These are phyloP conservation scores for Globisporangium mamillatum DNA, from an alignment of 352 stramenopile species.

Conservation along the genomic window DNA sequence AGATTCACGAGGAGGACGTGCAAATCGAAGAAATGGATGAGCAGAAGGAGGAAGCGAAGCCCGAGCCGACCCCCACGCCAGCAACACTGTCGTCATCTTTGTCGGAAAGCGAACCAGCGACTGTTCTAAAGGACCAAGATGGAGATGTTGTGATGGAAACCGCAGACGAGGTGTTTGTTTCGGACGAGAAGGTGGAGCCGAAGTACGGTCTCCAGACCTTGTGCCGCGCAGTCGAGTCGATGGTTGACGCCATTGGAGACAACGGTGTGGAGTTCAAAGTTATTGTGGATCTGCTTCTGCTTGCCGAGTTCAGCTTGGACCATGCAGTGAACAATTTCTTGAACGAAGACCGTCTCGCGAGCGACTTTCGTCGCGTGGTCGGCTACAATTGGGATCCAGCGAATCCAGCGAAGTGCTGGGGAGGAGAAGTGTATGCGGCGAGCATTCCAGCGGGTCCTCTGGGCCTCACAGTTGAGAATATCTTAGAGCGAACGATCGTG, in stretches of 20 bases:
- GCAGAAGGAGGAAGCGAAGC: slow-evolving; percentile 9
- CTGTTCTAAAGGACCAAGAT: slow-evolving; percentile 32
- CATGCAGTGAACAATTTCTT: slow-evolving; percentile 81
- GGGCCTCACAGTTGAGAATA: slow-evolving; percentile 88
- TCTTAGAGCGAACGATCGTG: slow-evolving; percentile 74
- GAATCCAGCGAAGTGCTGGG: slow-evolving; percentile 47
- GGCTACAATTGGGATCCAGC: slow-evolving; percentile 65
- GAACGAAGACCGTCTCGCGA: slow-evolving; percentile 74
- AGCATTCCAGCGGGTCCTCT: slow-evolving; percentile 79
- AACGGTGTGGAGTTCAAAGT: slow-evolving; percentile 64
- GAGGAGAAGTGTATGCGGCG: slow-evolving; percentile 53
- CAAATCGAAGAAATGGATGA: slow-evolving; percentile 7
- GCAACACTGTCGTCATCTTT: neutral
- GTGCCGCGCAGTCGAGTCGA: slow-evolving; percentile 73
- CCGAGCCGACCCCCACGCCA: neutral
- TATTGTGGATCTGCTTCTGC: slow-evolving; percentile 67
- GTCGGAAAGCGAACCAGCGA: slow-evolving; percentile 3
- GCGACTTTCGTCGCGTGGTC: slow-evolving; percentile 77
- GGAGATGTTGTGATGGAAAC: slow-evolving; percentile 64
- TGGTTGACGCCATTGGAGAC: slow-evolving; percentile 71
- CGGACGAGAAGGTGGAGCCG: slow-evolving; percentile 34
- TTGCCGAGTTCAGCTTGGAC: slow-evolving; percentile 78
- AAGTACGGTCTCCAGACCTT: slow-evolving; percentile 81
- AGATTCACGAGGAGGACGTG: slow-evolving; percentile 9
- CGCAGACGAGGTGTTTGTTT: neutral